phyloP scores from a whole-genome alignment of 192 early-diverging fungal species.

The Coemansia aciculifera region DNA sequence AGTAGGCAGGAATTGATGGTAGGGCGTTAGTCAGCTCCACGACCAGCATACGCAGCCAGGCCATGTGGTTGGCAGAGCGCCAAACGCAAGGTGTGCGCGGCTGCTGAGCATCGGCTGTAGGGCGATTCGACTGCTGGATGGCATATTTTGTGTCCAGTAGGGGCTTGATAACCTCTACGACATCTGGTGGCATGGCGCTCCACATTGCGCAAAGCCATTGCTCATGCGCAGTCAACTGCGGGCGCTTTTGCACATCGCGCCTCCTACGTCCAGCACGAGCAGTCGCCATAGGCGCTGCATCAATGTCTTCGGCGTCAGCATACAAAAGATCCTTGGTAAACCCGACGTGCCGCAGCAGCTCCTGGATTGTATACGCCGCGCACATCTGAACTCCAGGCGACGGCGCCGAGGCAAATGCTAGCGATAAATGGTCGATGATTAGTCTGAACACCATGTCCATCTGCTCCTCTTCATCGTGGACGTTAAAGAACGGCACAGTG shows the following conservation, averaged over 20 bases:
- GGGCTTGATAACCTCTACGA: constrained; percentile 30
- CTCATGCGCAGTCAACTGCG: constrained; percentile 6
- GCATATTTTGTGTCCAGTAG: constrained; percentile 52
- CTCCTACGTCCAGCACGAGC: constrained; percentile 5
- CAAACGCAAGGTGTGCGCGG: constrained; percentile 24
- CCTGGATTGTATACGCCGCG: constrained; percentile 51
- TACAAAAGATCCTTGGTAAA: constrained; percentile 40
- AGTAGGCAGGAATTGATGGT: not conserved
- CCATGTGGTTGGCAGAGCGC: constrained; percentile 12
- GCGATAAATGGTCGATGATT: constrained; percentile 45
- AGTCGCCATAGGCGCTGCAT: not conserved
- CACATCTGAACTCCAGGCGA: constrained; percentile 48
- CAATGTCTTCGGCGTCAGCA: not conserved
- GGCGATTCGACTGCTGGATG: constrained; percentile 28
- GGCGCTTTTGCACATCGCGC: constrained; percentile 4
- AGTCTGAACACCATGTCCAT: constrained; percentile 49
- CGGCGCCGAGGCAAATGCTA: constrained; percentile 46
- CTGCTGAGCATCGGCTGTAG: not conserved
- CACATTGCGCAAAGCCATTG: constrained; percentile 36
- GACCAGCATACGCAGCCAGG: constrained; percentile 43
- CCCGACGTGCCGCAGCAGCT: constrained; percentile 39
- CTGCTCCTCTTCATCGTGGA: constrained; percentile 34
- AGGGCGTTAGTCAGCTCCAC: constrained; percentile 30
- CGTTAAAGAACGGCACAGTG: constrained; percentile 2
- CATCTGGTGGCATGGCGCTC: constrained; percentile 36